Percentiles rank a stretch among this genome's conserved stretches.
Conservation (phyloP, 371 early-diverging fungal genomes). For the Entomophthora muscae region DNA sequence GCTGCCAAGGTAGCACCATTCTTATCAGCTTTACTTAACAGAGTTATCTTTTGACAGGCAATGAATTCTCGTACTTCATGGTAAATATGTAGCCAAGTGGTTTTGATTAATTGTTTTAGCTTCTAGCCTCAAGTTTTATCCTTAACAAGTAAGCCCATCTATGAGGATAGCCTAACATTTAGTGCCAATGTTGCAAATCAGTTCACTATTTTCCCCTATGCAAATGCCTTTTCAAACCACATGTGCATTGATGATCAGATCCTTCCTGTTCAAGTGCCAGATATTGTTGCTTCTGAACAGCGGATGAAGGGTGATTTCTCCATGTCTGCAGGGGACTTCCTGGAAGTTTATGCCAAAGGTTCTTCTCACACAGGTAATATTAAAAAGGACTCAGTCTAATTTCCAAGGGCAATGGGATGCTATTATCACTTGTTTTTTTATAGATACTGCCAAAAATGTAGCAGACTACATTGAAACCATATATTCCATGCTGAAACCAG, state of each 20-base stretch:
- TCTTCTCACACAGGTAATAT: slow-evolving; percentile 27
- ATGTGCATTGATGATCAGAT: slow-evolving; percentile 36
- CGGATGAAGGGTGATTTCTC: slow-evolving; percentile 64
- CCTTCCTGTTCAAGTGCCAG: slow-evolving; percentile 54
- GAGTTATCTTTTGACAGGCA: slow-evolving; percentile 20
- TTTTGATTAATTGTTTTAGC: slow-evolving; percentile 16
- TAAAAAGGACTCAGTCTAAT: background rate
- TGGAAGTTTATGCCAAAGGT: slow-evolving; percentile 53
- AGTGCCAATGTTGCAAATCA: slow-evolving; percentile 15
- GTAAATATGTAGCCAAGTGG: slow-evolving; percentile 14
- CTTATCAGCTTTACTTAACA: background rate
- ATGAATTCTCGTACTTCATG: slow-evolving; percentile 65
- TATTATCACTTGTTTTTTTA: slow-evolving; percentile 86
- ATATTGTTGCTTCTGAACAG: slow-evolving; percentile 45
- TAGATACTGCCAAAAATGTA: slow-evolving; percentile 89
- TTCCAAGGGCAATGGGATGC: slow-evolving; percentile 58
- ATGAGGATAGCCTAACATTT: slow-evolving; percentile 9
- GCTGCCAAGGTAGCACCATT: slow-evolving; percentile 44
- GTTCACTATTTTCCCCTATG: slow-evolving; percentile 68
- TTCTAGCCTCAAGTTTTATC: slow-evolving; percentile 72
- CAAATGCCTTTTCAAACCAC: slow-evolving; percentile 77
- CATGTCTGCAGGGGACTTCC: slow-evolving; percentile 93
- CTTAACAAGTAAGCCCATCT: slow-evolving; percentile 38
- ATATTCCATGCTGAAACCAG: slow-evolving; percentile 45
- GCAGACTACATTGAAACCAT: slow-evolving; percentile 72